These are phyloP conservation scores for Leccinum aurantiacum DNA, from an alignment of 768 basidiomycete species.

Conservation along the genomic window DNA sequence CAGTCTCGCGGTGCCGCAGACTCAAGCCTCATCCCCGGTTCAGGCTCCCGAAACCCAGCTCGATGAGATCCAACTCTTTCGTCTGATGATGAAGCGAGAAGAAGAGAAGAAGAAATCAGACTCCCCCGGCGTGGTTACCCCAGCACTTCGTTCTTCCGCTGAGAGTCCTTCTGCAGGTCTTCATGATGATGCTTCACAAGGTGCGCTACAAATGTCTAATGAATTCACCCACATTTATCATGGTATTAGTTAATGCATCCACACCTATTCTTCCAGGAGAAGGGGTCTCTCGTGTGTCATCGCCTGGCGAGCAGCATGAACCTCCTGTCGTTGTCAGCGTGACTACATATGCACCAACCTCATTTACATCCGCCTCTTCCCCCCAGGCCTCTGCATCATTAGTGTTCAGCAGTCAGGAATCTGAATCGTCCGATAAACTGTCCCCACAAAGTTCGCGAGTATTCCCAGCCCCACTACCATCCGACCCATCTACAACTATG, in stretches of 20 bases:
- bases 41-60: slow-evolving; percentile 41
- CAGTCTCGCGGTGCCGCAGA: slow-evolving; percentile 16
- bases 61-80: slow-evolving; percentile 85
- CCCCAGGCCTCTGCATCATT: slow-evolving; percentile 10
- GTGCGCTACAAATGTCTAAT: slow-evolving; percentile 13
- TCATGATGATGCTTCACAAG: slow-evolving; percentile 18
- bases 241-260: slow-evolving; percentile 9
- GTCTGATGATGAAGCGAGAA: slow-evolving; percentile 78
- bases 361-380: slow-evolving; percentile 15
- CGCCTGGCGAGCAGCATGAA: slow-evolving; percentile 17
- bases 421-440: slow-evolving; percentile 20
- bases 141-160: not conserved
- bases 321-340: not conserved
- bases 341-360: slow-evolving; percentile 3
- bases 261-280: slow-evolving; percentile 9
- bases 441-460: slow-evolving; percentile 35
- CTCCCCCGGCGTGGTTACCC: slow-evolving; percentile 7
- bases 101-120: slow-evolving; percentile 49
- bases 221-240: slow-evolving; percentile 13
- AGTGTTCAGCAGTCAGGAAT: slow-evolving; percentile 15
- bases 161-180: slow-evolving; percentile 15
- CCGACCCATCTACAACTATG: slow-evolving; percentile 18
- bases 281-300: slow-evolving; percentile 15
- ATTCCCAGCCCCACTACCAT: slow-evolving; percentile 34
- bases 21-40: slow-evolving; percentile 20